A percentile compares a stretch with the other conserved stretches of the same genome.
phyloP scores from a whole-genome alignment of 768 basidiomycete genomes.

The Amylocystis lapponica region DNA sequence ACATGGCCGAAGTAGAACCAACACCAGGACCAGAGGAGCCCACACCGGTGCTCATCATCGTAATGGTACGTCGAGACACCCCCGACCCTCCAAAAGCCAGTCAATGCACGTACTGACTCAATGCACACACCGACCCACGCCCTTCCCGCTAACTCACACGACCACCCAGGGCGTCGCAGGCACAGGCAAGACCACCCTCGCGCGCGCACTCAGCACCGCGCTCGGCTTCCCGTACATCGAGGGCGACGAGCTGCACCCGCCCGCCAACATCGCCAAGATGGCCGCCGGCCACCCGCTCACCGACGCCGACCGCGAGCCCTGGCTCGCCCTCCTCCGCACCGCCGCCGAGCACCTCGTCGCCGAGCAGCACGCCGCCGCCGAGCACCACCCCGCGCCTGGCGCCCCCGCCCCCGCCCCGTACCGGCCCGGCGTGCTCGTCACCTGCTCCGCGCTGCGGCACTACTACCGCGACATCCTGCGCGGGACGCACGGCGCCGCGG shows the following conservation, averaged over 20 bases:
- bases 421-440: slow-evolving; percentile 62
- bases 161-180: slow-evolving; percentile 21
- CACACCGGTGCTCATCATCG: slow-evolving; percentile 34
- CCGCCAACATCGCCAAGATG: slow-evolving; percentile 86
- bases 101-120: background rate
- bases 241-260: slow-evolving; percentile 84
- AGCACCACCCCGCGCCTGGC: background rate
- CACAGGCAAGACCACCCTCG: slow-evolving; percentile 26
- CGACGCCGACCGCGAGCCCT: slow-evolving; percentile 80
- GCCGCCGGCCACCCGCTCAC: slow-evolving; percentile 63
- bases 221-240: slow-evolving; percentile 78
- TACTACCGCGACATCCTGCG: slow-evolving; percentile 80
- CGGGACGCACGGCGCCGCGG: slow-evolving; percentile 35
- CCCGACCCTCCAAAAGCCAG: background rate
- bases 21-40: background rate
- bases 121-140: slow-evolving; percentile 1
- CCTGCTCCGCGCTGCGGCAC: slow-evolving; percentile 80
- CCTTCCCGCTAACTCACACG: slow-evolving; percentile 1
- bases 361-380: slow-evolving; percentile 25
- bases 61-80: slow-evolving; percentile 39
- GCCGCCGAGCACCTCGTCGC: slow-evolving; percentile 47
- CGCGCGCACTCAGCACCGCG: slow-evolving; percentile 19
- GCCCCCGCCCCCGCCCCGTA: background rate
- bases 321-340: slow-evolving; percentile 69
- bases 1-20: too few species aligned